Conservation (phyloP, 208 protist species). For the Trichomonas tenax region DNA sequence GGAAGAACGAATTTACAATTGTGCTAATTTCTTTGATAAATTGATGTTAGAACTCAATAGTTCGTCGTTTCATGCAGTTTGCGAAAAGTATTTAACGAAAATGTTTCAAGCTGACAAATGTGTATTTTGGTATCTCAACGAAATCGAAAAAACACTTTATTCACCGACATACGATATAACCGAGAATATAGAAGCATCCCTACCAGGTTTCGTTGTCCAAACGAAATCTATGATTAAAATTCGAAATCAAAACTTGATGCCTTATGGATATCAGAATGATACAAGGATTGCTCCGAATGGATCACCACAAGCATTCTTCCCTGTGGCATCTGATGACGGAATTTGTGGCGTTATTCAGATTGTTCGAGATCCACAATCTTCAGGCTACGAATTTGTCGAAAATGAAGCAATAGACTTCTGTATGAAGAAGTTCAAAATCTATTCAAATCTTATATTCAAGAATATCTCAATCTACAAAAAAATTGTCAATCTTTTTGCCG, state of each 20-base stretch:
- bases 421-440: neutral
- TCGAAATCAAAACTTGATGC: neutral
- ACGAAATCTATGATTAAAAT: neutral
- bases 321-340: neutral
- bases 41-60: neutral
- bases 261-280: neutral
- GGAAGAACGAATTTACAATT: neutral
- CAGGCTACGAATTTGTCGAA: neutral
- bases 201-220: neutral
- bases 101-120: neutral
- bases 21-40: neutral
- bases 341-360: neutral
- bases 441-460: neutral
- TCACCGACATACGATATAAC: neutral
- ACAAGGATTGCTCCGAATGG: neutral
- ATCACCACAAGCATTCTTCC: neutral
- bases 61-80: neutral
- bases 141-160: neutral
- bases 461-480: neutral
- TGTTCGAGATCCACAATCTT: neutral
- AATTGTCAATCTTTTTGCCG: neutral
- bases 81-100: neutral
- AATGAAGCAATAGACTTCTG: neutral
- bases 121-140: neutral
- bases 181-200: neutral